Percentiles rank a stretch among this genome's conserved stretches.
These are phyloP conservation scores for Neofusicoccum umdonicola DNA, from an alignment of 2,329 filamentous ascomycete species.

Conservation along the genomic window DNA sequence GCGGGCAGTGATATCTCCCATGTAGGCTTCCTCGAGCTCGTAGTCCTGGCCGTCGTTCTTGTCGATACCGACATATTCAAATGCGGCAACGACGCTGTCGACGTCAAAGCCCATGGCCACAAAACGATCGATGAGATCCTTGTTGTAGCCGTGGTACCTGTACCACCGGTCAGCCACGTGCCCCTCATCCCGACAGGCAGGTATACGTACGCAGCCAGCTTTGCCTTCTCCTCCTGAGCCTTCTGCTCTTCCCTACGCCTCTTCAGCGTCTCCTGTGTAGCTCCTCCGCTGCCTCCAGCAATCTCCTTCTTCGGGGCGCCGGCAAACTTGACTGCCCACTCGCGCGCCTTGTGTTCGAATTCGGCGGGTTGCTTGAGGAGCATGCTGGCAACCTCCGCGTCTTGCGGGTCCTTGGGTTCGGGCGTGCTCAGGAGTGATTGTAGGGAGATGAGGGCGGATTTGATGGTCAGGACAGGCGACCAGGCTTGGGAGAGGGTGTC, in stretches of 20 bases:
- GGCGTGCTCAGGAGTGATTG: constrained; percentile 90
- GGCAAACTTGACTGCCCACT: constrained; percentile 86
- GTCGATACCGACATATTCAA: constrained; percentile 78
- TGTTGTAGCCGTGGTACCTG: constrained; percentile 86
- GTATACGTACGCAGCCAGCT: constrained; percentile 52
- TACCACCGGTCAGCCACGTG: constrained; percentile 24
- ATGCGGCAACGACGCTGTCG: constrained; percentile 80
- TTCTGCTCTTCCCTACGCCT: constrained; percentile 58
- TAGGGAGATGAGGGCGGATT: constrained; percentile 87
- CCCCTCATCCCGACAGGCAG: too few species aligned
- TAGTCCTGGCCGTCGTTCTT: constrained; percentile 75
- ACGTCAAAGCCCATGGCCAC: constrained; percentile 89
- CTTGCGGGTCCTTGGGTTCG: constrained; percentile 94
- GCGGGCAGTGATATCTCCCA: constrained; percentile 84
- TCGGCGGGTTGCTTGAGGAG: constrained; percentile 73
- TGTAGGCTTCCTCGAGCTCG: constrained; percentile 82
- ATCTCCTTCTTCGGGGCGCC: constrained; percentile 64
- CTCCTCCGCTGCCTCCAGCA: constrained; percentile 53
- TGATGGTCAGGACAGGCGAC: constrained; percentile 96
- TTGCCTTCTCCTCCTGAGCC: constrained; percentile 57
- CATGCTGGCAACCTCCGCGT: constrained; percentile 92
- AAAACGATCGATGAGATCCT: constrained; percentile 77
- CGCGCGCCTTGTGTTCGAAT: constrained; percentile 78
- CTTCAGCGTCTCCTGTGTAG: constrained; percentile 53
- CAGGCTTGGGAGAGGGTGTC: constrained; percentile 87